Conservation (phyloP, 192 early-diverging fungal genomes). For the Chytriomyces hyalinus region DNA sequence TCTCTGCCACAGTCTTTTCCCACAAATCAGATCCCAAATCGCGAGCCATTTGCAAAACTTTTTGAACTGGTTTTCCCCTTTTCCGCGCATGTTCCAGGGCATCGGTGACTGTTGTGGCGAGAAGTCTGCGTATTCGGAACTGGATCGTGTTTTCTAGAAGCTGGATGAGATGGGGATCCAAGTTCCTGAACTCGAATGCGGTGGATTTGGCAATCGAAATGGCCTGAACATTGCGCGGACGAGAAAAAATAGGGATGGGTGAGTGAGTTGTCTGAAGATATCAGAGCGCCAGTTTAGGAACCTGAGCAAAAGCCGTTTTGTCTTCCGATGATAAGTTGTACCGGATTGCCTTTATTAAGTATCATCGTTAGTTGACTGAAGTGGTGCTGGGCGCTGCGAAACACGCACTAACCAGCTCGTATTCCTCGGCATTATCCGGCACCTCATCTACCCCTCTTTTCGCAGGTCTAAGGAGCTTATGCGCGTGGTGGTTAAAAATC, state of each 20-base stretch:
- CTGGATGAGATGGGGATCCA: background rate
- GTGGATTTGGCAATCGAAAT: too few species aligned
- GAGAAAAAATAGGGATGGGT: background rate
- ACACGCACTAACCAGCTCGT: slow-evolving; percentile 41
- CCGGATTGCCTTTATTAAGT: slow-evolving; percentile 41
- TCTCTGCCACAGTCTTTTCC: slow-evolving; percentile 30
- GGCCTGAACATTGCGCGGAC: background rate
- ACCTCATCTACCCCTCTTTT: slow-evolving; percentile 27
- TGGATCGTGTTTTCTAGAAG: slow-evolving; percentile 3
- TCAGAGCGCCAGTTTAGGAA: background rate
- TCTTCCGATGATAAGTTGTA: slow-evolving; percentile 56
- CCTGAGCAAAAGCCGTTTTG: slow-evolving; percentile 52
- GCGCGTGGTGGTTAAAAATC: slow-evolving; percentile 45
- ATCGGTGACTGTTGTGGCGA: background rate
- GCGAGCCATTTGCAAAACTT: slow-evolving; percentile 2
- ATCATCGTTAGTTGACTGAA: too few species aligned
- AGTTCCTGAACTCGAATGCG: background rate
- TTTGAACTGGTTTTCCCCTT: background rate
- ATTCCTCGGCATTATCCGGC: slow-evolving; percentile 33
- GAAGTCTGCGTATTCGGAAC: background rate
- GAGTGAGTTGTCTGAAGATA: background rate
- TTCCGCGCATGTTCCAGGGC: background rate
- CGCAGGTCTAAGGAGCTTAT: slow-evolving; percentile 54
- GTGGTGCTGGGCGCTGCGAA: background rate
- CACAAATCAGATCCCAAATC: slow-evolving; percentile 45